Evolutionary conservation across 2,329 filamentous ascomycete genomes (phyloP).

Genomic region (Gaeumannomyces sp.): DNA sequence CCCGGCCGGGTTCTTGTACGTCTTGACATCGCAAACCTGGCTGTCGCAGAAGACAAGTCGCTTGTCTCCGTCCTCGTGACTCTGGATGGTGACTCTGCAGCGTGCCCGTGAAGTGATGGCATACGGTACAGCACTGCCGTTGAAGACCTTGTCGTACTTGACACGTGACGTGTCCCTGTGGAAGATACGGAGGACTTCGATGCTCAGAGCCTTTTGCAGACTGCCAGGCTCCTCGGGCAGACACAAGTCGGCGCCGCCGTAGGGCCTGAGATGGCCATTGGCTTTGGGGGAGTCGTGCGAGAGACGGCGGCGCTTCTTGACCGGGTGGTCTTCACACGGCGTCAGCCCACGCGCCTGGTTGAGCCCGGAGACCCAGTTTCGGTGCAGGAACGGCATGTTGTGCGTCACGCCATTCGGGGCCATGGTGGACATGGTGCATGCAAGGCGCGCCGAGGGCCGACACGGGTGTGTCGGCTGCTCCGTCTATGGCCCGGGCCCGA

Average conservation of each 20-base stretch:
- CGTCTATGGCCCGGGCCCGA: not conserved
- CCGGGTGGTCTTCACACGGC: constrained; percentile 31
- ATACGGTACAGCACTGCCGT: constrained; percentile 27
- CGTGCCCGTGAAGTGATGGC: constrained; percentile 31
- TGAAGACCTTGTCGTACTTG: constrained; percentile 28
- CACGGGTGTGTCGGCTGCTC: not conserved
- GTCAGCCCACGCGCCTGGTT: constrained; percentile 31
- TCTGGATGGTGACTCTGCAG: constrained; percentile 37
- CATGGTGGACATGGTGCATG: constrained; percentile 9
- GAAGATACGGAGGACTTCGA: constrained; percentile 47
- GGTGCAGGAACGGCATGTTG: constrained; percentile 7
- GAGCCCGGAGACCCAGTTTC: constrained; percentile 7
- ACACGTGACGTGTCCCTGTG: constrained; percentile 40
- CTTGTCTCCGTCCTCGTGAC: constrained; percentile 27
- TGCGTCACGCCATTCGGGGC: constrained; percentile 4
- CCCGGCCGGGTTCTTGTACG: constrained; percentile 41
- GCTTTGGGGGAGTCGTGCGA: constrained; percentile 12
- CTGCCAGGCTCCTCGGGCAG: constrained; percentile 18
- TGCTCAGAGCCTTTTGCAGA: constrained; percentile 32
- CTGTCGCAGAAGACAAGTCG: constrained; percentile 47
- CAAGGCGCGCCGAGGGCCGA: constrained; percentile 5
- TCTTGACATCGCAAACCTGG: constrained; percentile 46
- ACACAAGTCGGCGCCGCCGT: constrained; percentile 13
- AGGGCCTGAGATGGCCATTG: constrained; percentile 7
- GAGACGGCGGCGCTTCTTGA: constrained; percentile 45